Base-by-base conservation (phyloP, 768 basidiomycete species). In the Hortiboletus campestris region DNA sequence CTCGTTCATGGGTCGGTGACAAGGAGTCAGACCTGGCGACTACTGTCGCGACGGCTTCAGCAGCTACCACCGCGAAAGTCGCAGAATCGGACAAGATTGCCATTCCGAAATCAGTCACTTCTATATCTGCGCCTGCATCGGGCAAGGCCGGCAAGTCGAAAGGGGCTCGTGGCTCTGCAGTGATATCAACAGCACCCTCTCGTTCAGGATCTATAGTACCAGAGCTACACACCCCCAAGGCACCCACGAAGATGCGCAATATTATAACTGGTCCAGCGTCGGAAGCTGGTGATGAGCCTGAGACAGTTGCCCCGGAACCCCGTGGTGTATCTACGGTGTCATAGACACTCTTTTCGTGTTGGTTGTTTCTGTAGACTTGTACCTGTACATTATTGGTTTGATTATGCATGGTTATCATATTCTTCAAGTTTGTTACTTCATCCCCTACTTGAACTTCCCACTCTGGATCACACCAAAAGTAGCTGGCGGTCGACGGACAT, bases 1-100 rank as follows among this genome's bases (percentile, higher is more conserved):
- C 84, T 7, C 80, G 80, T 32, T 73, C 86, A n/a, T 92, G 89
- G 89, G 87, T 89, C n/a, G 90, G 89, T 22, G 85, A 85, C 57
- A 90, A 88, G 68, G 88, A 90, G 48, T 89, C 88, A 11, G 80
- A 86, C 47, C 84, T 80, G 55, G 80, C 84, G 8, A 62, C 71
- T 25, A 69, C 73, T 28, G 50, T 70, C 20, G 71, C 73, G 20
- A 57, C 68, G 16, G 49, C 64, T 9, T 56, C 69, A 10, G 62
- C 71, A 14, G 22, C 65, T 4, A 56, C 66, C 25, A 69, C 65
- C 9, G 68, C 73, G 41, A 73, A 64, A 51, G 49, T 52, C 28
- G 57, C 62, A 20, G 72, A 73, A 16, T 55, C 55, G 19, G 70
- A 72, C 51, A 72, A 65, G 57, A 43, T 66, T 31, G 56, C 61